Base-by-base conservation (phyloP, 176 grass and related monocot genomes). In the sorghum (Sorghum bicolor) region DNA sequence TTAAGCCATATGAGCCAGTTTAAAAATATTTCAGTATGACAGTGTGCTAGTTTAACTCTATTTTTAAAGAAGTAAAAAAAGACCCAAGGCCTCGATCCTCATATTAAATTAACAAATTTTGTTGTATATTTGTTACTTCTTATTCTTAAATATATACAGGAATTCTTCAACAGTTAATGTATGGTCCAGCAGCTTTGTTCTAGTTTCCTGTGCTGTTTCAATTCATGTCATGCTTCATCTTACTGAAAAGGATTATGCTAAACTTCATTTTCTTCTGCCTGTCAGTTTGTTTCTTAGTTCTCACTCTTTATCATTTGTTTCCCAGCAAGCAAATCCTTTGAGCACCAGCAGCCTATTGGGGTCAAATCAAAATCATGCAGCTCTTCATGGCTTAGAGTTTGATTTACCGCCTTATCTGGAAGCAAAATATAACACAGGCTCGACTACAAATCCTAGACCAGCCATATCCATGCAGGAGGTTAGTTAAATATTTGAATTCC, bases 261-360 rank as follows among this genome's bases (percentile, higher is more conserved):
- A 39, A 70, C 47, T 50, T 17, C 47, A 50, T 32, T 76, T 70
- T 55, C 6, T 77, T 64, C 50, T 31, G 1, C 31, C 3, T 70
- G 20, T 68, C 20, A 60, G 5, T 64, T 50, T 55, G 57, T 83
- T 69, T 74, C 15, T 67, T 53, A 67, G 77, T 91, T 43, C 65
- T 72, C 63, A 67, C 14, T 81, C 62, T 64, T 64, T 67, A 7
- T 71, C 16, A 28, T 88, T 78, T 93, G 48, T 86, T 80, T 29
- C 47, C n/a, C 93, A 96, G 97, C 97, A 99, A 92, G 81, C 91
- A 47, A 99, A 99, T 92, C 80, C 93, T 22, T 88, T 92, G 55
- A 60, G 55, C 55, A 60, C 55, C 55, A 85, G 71, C 74, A 85
- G 67, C 70, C 55, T 60, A 60, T 32, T 98, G 83, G 55, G n/a